These are phyloP conservation scores for Hyaloscypha variabilis DNA, from an alignment of 495 filamentous ascomycete species.

Conservation along the genomic window DNA sequence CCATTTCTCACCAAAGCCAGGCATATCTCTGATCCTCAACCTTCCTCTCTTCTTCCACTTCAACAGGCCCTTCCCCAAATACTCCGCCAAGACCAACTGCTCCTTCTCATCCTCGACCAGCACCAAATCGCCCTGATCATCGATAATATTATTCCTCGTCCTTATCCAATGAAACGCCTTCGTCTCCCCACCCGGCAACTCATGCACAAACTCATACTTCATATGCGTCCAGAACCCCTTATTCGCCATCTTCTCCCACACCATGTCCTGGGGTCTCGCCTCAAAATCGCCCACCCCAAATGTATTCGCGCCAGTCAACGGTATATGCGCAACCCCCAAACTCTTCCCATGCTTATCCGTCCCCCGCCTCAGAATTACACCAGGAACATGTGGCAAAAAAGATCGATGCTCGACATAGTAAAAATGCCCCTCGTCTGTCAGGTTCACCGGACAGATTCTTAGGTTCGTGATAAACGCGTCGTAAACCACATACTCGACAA, in stretches of 20 bases:
- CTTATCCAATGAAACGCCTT: constrained; percentile 21
- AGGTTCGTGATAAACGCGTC: constrained; percentile 23
- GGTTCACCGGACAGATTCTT: constrained; percentile 14
- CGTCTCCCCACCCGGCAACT: constrained; percentile 10
- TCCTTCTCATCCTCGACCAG: constrained; percentile 67
- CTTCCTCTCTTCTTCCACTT: constrained; percentile 44
- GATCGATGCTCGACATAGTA: constrained; percentile 23
- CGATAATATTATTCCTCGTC: constrained; percentile 25
- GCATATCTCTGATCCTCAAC: constrained; percentile 11
- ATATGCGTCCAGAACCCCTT: constrained; percentile 25
- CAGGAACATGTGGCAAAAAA: constrained; percentile 15
- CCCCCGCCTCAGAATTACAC: constrained; percentile 15
- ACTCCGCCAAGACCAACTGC: constrained; percentile 57
- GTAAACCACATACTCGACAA: constrained; percentile 18
- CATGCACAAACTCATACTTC: constrained; percentile 19
- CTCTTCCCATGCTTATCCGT: constrained; percentile 20
- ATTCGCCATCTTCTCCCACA: constrained; percentile 23
- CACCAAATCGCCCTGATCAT: constrained; percentile 55
- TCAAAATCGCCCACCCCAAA: constrained; percentile 20
- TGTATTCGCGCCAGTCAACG: constrained; percentile 13
- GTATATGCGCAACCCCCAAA: constrained; percentile 20
- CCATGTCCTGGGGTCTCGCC: neutral
- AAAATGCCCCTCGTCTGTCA: constrained; percentile 8
- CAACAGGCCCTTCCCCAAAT: constrained; percentile 57
- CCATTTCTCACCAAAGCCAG: constrained; percentile 49